phyloP scores from a whole-genome alignment of 805 yeast species.

The Metschnikowia henanensis region DNA sequence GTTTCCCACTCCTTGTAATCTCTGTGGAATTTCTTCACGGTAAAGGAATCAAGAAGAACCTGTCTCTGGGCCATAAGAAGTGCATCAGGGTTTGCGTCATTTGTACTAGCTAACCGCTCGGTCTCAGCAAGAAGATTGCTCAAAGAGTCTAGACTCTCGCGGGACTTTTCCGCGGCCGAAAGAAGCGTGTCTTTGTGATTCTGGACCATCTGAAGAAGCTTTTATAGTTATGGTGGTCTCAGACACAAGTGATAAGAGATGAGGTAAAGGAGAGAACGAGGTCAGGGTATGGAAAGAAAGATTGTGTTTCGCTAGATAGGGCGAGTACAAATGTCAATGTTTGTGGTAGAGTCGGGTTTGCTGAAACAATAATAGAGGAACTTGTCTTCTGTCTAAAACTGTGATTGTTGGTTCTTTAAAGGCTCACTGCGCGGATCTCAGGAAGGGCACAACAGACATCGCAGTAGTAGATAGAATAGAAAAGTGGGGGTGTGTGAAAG shows the following conservation, averaged over 20 bases:
- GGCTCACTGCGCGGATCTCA: too few relatives aligned
- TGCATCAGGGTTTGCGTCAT: not conserved
- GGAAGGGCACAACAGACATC: too few relatives aligned
- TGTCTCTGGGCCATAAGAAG: constrained; percentile 3
- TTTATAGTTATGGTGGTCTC: not conserved
- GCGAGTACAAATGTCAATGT: too few relatives aligned
- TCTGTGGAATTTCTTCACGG: constrained; percentile 31
- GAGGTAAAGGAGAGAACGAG: not conserved
- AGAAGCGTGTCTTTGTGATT: constrained; percentile 1
- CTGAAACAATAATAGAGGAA: too few relatives aligned
- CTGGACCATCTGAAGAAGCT: not conserved
- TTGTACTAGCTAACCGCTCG: not conserved
- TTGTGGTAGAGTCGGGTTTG: too few relatives aligned
- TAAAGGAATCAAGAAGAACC: constrained; percentile 33
- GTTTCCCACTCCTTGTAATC: constrained; percentile 32
- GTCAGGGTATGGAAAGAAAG: not conserved
- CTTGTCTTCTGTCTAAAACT: too few relatives aligned
- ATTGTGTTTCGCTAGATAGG: too few relatives aligned
- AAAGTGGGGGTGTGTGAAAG: too few relatives aligned
- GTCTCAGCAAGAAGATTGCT: constrained; percentile 7
- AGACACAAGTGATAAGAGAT: too few relatives aligned
- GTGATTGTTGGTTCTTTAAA: too few relatives aligned
- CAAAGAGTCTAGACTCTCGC: constrained; percentile 10
- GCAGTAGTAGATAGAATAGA: too few relatives aligned
- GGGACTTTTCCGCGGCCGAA: constrained; percentile 4